Evolutionary conservation across 306 rosid species (phyloP).

Genomic region (Casuarina equisetifolia): DNA sequence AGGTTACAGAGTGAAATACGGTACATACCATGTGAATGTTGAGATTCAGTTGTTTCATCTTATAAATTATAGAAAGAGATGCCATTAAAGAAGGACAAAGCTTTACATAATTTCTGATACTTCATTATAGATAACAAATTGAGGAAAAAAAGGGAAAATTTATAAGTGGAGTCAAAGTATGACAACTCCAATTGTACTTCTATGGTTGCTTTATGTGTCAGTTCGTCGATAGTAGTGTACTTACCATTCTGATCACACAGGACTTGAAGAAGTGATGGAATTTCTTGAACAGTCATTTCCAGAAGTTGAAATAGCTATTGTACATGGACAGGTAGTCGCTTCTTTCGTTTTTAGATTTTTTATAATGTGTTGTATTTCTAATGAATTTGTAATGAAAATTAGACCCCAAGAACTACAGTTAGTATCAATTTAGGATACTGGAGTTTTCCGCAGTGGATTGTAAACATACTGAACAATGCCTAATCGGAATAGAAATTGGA

Average conservation of each 20-base stretch:
- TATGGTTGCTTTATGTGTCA: conserved; percentile 20
- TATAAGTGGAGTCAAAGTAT: neutral
- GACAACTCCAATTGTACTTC: conserved; percentile 8
- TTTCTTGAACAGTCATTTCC: conserved; percentile 79
- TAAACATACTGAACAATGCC: neutral
- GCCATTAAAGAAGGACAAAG: conserved; percentile 10
- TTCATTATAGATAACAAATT: conserved; percentile 3
- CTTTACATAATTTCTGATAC: conserved; percentile 1
- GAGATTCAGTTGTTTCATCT: neutral
- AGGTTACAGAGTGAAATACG: neutral
- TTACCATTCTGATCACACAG: conserved; percentile 44
- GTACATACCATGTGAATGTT: neutral
- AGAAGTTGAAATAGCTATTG: conserved; percentile 81
- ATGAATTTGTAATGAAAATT: conserved; percentile 21
- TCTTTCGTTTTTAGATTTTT: conserved; percentile 1
- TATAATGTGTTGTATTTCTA: conserved; percentile 25
- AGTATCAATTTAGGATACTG: neutral
- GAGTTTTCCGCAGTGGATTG: neutral
- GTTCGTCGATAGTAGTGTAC: conserved; percentile 23
- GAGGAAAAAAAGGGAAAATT: neutral
- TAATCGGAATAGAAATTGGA: neutral
- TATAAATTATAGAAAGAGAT: conserved; percentile 11
- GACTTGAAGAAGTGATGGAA: conserved; percentile 85
- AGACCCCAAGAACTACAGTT: conserved; percentile 1
- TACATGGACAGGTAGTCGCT: conserved; percentile 85